Base-by-base conservation (phyloP, 108 stramenopile species). In the Skeletonema potamos region DNA sequence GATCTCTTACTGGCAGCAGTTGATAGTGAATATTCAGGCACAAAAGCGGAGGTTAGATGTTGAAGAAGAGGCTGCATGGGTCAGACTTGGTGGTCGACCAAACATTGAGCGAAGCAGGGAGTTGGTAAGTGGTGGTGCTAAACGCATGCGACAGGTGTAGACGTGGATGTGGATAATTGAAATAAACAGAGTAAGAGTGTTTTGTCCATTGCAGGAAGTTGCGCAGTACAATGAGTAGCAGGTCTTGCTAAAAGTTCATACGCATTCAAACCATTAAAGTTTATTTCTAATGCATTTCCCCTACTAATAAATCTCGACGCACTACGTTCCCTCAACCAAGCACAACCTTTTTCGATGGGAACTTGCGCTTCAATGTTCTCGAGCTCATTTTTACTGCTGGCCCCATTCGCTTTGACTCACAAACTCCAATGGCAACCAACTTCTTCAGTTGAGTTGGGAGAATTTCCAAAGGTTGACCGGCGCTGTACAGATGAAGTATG, bases 361-460 rank as follows among this genome's bases (percentile, higher is more conserved):
- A 34, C 58, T 59, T 59, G 36, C 65, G 39, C 18, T 46, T 41
- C 27, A 72, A 4, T 22, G 58, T 32, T 29, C 71, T 51, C 24
- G 77, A 72, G 66, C 61, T 79, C 46, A 72, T 34, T 41, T 24
- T 60, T 0, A 56, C 64, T 27, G 37, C 33, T 27, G 13, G 33
- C 6, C 30, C 59, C 27, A 66, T 12, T 33, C 64, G 44, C 48
- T 72, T 70, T 8, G 57, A 61, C 12, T 65, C 77, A 30, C 61
- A 37, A 15, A 79, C 26, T 26, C 77, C 77, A 30, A 79, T 71
- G 22, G 77, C 57, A 9, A 62, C 9, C 26, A 79, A 64, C 54
- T 72, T 20, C 54, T 79, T 79, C 70, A 79, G 28, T 17, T 72
- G 77, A 41, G 66, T 22, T 12, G 77, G 51, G 1, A 37, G 57